Evolutionary conservation across 2,329 filamentous ascomycete species (phyloP).

Genomic region (Neodidymelliopsis sp.): DNA sequence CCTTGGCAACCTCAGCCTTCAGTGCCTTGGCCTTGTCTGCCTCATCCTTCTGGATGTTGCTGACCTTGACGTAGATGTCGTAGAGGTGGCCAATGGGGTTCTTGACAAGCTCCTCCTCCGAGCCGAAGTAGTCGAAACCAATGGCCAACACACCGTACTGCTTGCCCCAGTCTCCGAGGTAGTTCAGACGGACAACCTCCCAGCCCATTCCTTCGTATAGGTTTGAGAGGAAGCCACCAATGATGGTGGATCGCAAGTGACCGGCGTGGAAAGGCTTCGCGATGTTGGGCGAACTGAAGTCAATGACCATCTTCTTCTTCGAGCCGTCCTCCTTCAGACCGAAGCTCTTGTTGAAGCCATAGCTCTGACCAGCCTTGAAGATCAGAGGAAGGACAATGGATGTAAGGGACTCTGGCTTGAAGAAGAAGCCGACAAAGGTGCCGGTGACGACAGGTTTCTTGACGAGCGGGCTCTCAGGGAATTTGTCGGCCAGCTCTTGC

Average conservation of each 20-base stretch:
- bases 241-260: slow-evolving; percentile 78
- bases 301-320: slow-evolving; percentile 76
- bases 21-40: slow-evolving; percentile 69
- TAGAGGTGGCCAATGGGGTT: slow-evolving; percentile 85
- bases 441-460: slow-evolving; percentile 72
- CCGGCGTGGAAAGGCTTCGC: slow-evolving; percentile 82
- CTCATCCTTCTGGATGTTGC: slow-evolving; percentile 67
- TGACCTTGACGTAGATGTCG: slow-evolving; percentile 81
- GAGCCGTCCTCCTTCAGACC: slow-evolving; percentile 66
- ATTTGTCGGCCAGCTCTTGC: slow-evolving; percentile 65
- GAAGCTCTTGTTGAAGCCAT: slow-evolving; percentile 67
- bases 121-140: slow-evolving; percentile 77
- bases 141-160: slow-evolving; percentile 76
- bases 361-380: slow-evolving; percentile 66
- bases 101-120: slow-evolving; percentile 71
- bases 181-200: slow-evolving; percentile 76
- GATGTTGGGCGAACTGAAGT: slow-evolving; percentile 87
- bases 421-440: slow-evolving; percentile 80
- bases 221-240: slow-evolving; percentile 75
- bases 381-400: slow-evolving; percentile 74
- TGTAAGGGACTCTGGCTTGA: slow-evolving; percentile 72
- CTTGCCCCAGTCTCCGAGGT: slow-evolving; percentile 81
- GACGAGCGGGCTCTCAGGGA: slow-evolving; percentile 77
- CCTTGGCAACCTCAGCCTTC: slow-evolving; percentile 52
- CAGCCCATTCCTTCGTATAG: slow-evolving; percentile 73